These are phyloP conservation scores for Leccinum ochraceum DNA, from an alignment of 768 basidiomycete species.

Conservation along the genomic window DNA sequence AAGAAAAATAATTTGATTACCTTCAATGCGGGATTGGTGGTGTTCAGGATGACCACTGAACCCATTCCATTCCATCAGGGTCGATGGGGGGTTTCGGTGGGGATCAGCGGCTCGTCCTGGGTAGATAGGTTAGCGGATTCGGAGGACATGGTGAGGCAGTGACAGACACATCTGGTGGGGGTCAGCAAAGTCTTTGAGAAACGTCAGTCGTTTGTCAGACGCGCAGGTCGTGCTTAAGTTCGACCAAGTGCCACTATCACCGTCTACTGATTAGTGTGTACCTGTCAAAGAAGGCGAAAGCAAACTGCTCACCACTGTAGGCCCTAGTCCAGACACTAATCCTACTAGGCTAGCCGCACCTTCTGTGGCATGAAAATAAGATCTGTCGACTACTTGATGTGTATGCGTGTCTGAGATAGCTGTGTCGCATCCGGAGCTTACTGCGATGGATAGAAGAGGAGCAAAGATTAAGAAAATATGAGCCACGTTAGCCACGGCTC, in stretches of 20 bases:
- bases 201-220: neutral
- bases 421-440: too few relatives aligned
- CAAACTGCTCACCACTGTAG: too few relatives aligned
- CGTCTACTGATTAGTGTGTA: too few relatives aligned
- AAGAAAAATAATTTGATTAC: neutral
- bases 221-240: conserved; percentile 40
- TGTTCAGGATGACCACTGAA: conserved; percentile 73
- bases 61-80: conserved; percentile 66
- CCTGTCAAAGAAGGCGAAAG: too few relatives aligned
- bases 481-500: too few relatives aligned
- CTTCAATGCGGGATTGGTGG: conserved; percentile 34
- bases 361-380: too few relatives aligned
- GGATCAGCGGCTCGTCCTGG: neutral
- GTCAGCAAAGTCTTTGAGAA: conserved; percentile 60
- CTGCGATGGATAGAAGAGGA: too few relatives aligned
- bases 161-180: conserved; percentile 41
- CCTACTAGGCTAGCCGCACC: too few relatives aligned
- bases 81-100: conserved; percentile 45
- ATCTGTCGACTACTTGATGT: too few relatives aligned
- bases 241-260: conserved; percentile 51
- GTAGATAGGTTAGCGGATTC: neutral
- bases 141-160: neutral
- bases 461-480: too few relatives aligned
- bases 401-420: too few relatives aligned
- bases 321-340: too few relatives aligned